A percentile compares a stretch with the other conserved stretches of the same genome.
These are phyloP conservation scores for Komagataella populi DNA, from an alignment of 805 yeast genomes.

Conservation along the genomic window DNA sequence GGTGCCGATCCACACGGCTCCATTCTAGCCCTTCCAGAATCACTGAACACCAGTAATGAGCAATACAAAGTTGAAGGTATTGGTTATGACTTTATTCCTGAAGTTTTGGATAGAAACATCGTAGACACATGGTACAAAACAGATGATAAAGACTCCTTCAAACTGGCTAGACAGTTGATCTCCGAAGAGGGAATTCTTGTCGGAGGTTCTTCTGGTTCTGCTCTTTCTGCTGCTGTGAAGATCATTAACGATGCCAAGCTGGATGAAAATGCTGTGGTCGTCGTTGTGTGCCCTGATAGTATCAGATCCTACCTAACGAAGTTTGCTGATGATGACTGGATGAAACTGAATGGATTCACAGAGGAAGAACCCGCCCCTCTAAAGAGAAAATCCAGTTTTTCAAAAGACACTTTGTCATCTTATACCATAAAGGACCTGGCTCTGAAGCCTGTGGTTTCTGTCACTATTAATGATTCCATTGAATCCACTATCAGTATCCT, in stretches of 20 bases:
- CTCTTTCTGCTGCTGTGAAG: constrained; percentile 65
- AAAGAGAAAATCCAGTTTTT: constrained; percentile 1
- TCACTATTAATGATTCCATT: constrained; percentile 43
- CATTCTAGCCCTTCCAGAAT: constrained; percentile 67
- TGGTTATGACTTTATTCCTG: constrained; percentile 82
- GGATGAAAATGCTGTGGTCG: constrained; percentile 62
- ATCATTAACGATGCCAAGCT: constrained; percentile 50
- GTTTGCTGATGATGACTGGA: constrained; percentile 87
- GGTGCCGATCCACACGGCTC: constrained; percentile 89
- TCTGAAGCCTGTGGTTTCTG: constrained; percentile 72
- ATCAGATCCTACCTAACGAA: constrained; percentile 78
- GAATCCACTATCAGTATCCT: constrained; percentile 54
- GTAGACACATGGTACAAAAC: constrained; percentile 81
- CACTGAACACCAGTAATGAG: constrained; percentile 44
- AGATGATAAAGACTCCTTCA: constrained; percentile 69
- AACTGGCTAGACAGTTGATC: constrained; percentile 69
- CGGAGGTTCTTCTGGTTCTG: constrained; percentile 85
- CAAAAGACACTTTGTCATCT: constrained; percentile 10
- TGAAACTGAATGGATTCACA: constrained; percentile 64
- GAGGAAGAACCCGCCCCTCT: constrained; percentile 18
- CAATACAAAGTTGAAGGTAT: constrained; percentile 79
- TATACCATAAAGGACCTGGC: constrained; percentile 53
- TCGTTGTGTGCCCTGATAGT: constrained; percentile 76
- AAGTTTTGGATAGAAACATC: constrained; percentile 50
- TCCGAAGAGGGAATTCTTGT: constrained; percentile 77